Base-by-base conservation (phyloP, 2,329 filamentous ascomycete species). In the Sclerotinia sclerotiorum region DNA sequence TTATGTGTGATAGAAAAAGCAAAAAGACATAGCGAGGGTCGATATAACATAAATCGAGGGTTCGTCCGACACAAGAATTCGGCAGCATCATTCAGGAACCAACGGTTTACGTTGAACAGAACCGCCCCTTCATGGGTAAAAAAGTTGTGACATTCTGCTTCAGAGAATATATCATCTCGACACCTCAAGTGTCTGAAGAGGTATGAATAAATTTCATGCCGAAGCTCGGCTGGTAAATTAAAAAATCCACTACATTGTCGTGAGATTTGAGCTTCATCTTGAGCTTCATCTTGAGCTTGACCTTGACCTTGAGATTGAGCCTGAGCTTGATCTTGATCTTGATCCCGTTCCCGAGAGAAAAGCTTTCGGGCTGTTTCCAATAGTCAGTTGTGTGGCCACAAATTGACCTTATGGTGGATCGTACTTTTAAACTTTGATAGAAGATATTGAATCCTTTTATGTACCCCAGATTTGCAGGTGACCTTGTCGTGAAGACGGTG, bases 171-270 rank as follows among this genome's bases (percentile, higher is more conserved):
- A 62, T 58, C 48, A 13, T 67, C 46, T 67, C 65, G 39, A 51
- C 65, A 67, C 54, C 46, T 67, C 35, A 67, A 51, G 13, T 67
- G 42, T 8, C 32, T 67, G 56, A 67, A 67, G 46, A 67, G 65
- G 42, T 67, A 63, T 42, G 55, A 62, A 61, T 67, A 62, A 27
- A 67, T 10, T 27, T 63, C 65, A 32, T 67, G 56, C 56, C 65
- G 46, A 52, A 63, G 54, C 56, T 62, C 65, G 32, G 44, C 44
- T 10, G 56, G 65, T 51, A 67, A 29, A 32, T 49, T 67, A 46
- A 60, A 67, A 19, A 65, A 65, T 27, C 42, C 63, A 65, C 35
- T 57, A 58, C 52, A 35, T 21, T 52, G 52, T 19, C 21, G 52
- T 63, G 24, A 19, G 32, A 27, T 39, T 27, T 51, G 60, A 63